Evolutionary conservation across 1,284 basidiomycete species (phyloP).

Genomic region (Naganishia albida): DNA sequence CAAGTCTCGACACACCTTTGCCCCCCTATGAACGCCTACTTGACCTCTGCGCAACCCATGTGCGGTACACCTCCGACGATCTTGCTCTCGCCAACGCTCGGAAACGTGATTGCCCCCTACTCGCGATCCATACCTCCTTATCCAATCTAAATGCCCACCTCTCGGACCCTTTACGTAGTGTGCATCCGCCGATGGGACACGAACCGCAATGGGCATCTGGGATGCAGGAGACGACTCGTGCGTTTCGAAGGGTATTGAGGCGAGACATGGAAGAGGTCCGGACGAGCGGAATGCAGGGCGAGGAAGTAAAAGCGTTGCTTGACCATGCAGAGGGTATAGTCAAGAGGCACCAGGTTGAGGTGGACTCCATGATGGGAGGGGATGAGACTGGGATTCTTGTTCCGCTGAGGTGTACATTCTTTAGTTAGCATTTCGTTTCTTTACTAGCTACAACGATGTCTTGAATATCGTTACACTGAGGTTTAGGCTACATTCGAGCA

Average conservation of each 20-base stretch:
- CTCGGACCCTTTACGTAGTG: background rate
- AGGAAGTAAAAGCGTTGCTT: background rate
- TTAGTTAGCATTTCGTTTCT: background rate
- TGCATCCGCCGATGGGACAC: background rate
- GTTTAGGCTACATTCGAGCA: background rate
- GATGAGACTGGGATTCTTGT: background rate
- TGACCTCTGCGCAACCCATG: constrained; percentile 5
- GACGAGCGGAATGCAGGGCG: background rate
- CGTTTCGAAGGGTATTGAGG: background rate
- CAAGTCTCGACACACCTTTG: background rate
- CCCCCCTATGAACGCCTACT: constrained; percentile 7
- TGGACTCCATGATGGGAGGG: background rate
- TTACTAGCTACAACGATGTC: constrained; percentile 14
- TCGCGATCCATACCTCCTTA: background rate
- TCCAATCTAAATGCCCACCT: background rate
- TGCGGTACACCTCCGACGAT: background rate
- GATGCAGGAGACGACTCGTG: background rate
- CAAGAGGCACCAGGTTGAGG: background rate
- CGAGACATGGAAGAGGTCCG: background rate
- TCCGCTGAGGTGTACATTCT: background rate
- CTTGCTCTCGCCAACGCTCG: background rate
- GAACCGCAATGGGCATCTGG: background rate
- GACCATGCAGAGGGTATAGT: constrained; percentile 2
- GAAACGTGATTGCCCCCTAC: background rate
- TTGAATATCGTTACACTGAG: background rate